Evolutionary conservation across 176 grass and related monocot species (phyloP), one percentile per base, ranked within the genome.

Genomic region (Musa troglodytarum): DNA sequence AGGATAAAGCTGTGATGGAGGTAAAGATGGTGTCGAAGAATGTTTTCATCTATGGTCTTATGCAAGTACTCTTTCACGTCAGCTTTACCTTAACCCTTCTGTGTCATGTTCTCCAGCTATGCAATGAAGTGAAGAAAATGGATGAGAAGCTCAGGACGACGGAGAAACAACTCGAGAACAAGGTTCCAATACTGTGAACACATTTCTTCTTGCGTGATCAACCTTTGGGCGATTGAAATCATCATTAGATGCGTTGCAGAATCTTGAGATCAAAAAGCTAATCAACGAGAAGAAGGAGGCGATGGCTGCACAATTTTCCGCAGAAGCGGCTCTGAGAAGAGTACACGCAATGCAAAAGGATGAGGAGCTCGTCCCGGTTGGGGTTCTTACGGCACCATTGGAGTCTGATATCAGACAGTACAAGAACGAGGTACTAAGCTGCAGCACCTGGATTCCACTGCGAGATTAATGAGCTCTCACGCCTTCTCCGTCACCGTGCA

Each of bases 381-480:
- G 94, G 29, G 90, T 91, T 79, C 74, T 94, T 71, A 79, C 91
- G 57, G 82, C 88, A 1, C 90, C 90, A 43, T 87, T 99, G 67
- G 86, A 99, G n/a, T 99, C 90, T 12, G 90, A 91, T 26, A 94
- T 94, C 17, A 99, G 77, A 56, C 86, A 81, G 1, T 94, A 91
- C 74, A 99, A 67, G 57, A 61, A 82, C 54, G 86, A 99, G 90
- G 95, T 99, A 72, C 29, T 21, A 70, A 72, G 9, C 34, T 20
- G 11, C 63, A 24, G 21, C 15, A 50, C 28, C 13, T 21, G n/a
- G 9, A 8, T 68, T 19, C 54, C 23, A 51, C 26, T 29, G 6
- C 50, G 13, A 73, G n/a, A 43, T 43, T 6, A 43, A 43, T 43
- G 34, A 43, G 4, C 34, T 43, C 34, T 43, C 34, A 43, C 4